A percentile compares a stretch with the other conserved stretches of the same genome.
Evolutionary conservation across 1,284 basidiomycete species (phyloP).

Genomic region (Entoloma clypeatum): DNA sequence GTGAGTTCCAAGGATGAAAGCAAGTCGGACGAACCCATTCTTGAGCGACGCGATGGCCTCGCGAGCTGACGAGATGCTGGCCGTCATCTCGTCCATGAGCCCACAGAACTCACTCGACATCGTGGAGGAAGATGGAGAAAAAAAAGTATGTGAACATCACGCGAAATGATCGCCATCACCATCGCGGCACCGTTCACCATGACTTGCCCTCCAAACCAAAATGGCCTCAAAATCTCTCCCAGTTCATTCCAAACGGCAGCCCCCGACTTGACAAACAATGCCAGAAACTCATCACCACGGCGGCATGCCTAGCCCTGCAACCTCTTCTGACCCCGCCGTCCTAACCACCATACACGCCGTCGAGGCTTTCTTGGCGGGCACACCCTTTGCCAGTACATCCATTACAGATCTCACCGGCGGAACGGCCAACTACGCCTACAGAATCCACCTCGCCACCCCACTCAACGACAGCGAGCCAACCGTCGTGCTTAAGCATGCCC

Average conservation of each 20-base stretch:
- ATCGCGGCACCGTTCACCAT: too few relatives aligned
- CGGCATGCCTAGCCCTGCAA: too few relatives aligned
- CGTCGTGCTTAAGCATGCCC: conserved; percentile 54
- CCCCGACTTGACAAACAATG: too few relatives aligned
- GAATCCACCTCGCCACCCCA: conserved; percentile 38
- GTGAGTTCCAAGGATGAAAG: background rate
- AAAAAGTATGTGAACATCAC: too few relatives aligned
- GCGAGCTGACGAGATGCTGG: conserved; percentile 59
- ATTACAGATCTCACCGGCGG: conserved; percentile 44
- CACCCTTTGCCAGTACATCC: conserved; percentile 27
- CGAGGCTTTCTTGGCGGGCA: conserved; percentile 27
- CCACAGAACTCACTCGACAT: conserved; percentile 21
- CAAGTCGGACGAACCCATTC: conserved; percentile 46
- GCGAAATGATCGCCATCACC: too few relatives aligned
- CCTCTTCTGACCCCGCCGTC: conserved; percentile 19
- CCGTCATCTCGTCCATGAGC: conserved; percentile 57
- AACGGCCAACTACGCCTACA: conserved; percentile 49
- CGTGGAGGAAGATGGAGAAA: too few relatives aligned
- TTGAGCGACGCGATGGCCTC: conserved; percentile 50
- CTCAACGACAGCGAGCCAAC: conserved; percentile 40
- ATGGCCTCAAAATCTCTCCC: too few relatives aligned
- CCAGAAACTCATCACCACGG: background rate
- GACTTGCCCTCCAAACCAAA: too few relatives aligned
- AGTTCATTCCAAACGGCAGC: too few relatives aligned
- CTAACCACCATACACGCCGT: conserved; percentile 30